Conservation (phyloP, 306 rosid species). For the Medicago lupulina region DNA sequence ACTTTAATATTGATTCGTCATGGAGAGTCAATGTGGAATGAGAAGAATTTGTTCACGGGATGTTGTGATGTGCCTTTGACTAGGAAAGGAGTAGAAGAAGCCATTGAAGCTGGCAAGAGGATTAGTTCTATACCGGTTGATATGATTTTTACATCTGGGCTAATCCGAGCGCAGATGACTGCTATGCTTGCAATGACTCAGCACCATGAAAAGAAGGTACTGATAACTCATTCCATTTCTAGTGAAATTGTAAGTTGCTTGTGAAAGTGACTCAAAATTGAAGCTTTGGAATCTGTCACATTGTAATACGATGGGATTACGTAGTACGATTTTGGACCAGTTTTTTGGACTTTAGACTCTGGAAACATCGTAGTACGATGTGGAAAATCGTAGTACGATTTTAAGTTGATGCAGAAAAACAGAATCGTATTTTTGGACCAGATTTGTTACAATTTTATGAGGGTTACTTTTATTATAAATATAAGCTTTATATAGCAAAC, state of each 20-base stretch:
- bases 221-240: background rate
- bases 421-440: too few relatives aligned
- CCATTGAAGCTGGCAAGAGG: slow-evolving; percentile 95
- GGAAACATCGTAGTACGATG: too few relatives aligned
- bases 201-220: slow-evolving; percentile 81
- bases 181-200: slow-evolving; percentile 99
- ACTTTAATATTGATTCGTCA: slow-evolving; percentile 86
- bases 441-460: too few relatives aligned
- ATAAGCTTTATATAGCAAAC: too few relatives aligned
- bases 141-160: slow-evolving; percentile 76
- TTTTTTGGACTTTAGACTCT: too few relatives aligned
- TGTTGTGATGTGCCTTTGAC: slow-evolving; percentile 97
- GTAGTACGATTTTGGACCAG: too few relatives aligned
- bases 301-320: too few relatives aligned
- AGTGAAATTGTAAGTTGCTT: background rate
- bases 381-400: too few relatives aligned
- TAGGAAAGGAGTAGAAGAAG: slow-evolving; percentile 91
- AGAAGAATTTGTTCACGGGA: slow-evolving; percentile 93
- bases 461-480: too few relatives aligned
- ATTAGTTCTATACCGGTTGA: slow-evolving; percentile 88
- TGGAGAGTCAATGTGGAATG: slow-evolving; percentile 95
- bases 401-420: too few relatives aligned
- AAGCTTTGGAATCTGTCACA: too few relatives aligned
- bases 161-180: slow-evolving; percentile 95
- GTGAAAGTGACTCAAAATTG: too few relatives aligned